phyloP scores from a whole-genome alignment of 768 basidiomycete genomes.

The Russula dissimulans region DNA sequence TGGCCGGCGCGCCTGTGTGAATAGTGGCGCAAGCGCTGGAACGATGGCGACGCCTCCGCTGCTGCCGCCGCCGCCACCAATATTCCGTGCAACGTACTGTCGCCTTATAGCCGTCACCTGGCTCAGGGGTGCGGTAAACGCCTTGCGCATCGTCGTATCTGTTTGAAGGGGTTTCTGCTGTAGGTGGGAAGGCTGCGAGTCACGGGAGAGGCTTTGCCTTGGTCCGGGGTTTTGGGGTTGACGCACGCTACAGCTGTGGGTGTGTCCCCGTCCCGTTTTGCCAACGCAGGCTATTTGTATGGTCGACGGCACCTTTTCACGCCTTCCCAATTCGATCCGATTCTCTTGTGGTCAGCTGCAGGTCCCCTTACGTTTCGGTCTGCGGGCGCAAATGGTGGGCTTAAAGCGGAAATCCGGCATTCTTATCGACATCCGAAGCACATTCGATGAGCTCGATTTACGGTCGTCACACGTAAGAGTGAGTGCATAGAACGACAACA shows the following conservation, averaged over 20 bases:
- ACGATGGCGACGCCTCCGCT: not conserved
- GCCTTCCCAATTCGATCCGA: not conserved
- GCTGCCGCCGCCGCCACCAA: not conserved
- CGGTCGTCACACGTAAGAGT: not conserved
- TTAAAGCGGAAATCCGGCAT: not conserved
- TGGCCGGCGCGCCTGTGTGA: not conserved
- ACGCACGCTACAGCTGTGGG: too few species aligned
- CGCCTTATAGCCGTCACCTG: not conserved
- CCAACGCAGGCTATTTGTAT: conserved; percentile 7
- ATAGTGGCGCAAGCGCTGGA: not conserved
- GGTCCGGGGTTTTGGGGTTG: not conserved
- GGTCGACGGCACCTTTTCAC: not conserved
- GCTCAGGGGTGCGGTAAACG: not conserved
- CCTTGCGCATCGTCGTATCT: not conserved
- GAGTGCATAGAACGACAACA: not conserved
- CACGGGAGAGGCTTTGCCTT: not conserved
- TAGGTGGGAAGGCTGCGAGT: too few species aligned
- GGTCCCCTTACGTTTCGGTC: too few species aligned
- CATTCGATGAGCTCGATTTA: not conserved
- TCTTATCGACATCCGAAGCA: too few species aligned
- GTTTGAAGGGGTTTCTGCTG: too few species aligned
- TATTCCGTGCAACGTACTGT: not conserved
- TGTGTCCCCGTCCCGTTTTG: not conserved
- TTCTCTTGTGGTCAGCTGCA: not conserved
- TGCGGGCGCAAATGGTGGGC: not conserved